Conservation (phyloP, 306 rosid species). For the Cyclanthera cordifolia region DNA sequence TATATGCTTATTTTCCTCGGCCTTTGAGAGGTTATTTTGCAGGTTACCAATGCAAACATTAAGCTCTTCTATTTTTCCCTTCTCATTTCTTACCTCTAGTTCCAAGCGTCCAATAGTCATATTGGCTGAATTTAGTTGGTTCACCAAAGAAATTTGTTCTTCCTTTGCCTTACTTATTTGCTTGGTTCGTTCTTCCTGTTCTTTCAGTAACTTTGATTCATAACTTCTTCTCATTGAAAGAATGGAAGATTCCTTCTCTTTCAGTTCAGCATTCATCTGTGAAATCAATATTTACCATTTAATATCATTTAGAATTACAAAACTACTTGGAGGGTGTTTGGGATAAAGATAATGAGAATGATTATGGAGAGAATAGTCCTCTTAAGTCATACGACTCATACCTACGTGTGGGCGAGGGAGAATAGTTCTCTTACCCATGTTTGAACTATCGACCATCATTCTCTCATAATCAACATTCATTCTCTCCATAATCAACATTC, state of each 20-base stretch:
- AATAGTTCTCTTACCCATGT: no score
- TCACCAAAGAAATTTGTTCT: conserved; percentile 40
- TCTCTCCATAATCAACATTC: no score
- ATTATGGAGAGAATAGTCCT: no score
- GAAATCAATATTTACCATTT: conserved; percentile 26
- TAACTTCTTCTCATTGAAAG: conserved; percentile 42
- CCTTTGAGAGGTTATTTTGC: conserved; percentile 26
- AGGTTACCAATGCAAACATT: conserved; percentile 42
- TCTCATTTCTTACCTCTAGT: conserved; percentile 51
- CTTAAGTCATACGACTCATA: no score
- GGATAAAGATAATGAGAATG: no score
- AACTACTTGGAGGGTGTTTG: not conserved
- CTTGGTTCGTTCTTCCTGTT: conserved; percentile 51
- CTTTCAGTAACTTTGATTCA: conserved; percentile 47
- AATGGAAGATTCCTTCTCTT: conserved; percentile 58
- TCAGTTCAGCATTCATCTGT: conserved; percentile 55
- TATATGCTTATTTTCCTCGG: conserved; percentile 29
- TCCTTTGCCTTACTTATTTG: conserved; percentile 55
- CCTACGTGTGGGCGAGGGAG: no score
- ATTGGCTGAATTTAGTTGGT: conserved; percentile 48
- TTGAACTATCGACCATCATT: no score
- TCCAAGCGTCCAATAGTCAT: conserved; percentile 37
- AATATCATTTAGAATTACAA: conserved; percentile 3
- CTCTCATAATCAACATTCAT: no score
- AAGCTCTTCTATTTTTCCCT: conserved; percentile 37